phyloP scores from a whole-genome alignment of 129 eudicot species.

The Pulicaria dysenterica region DNA sequence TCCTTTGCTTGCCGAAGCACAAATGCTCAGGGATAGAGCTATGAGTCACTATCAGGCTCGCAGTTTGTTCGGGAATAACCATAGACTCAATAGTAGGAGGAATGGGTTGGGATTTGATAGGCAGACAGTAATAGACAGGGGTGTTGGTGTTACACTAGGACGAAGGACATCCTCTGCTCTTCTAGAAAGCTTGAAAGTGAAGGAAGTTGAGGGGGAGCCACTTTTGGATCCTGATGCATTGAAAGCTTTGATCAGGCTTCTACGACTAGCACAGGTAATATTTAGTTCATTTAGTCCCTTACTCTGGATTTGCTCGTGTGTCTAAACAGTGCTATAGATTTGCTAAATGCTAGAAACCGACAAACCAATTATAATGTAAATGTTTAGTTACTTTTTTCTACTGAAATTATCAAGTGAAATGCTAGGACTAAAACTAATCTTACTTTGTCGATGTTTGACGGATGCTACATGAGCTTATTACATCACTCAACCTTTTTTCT shows the following conservation, averaged over 20 bases:
- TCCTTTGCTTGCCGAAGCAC: slow-evolving; percentile 98
- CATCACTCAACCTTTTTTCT: too few relatives aligned
- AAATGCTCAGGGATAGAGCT: slow-evolving; percentile 98
- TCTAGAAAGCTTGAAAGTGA: slow-evolving; percentile 68
- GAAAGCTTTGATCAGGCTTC: slow-evolving; percentile 80
- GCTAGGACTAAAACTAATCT: too few relatives aligned
- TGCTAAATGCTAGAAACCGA: neutral
- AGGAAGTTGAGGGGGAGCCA: slow-evolving; percentile 96
- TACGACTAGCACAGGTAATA: slow-evolving; percentile 81
- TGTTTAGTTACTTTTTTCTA: neutral
- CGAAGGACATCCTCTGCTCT: slow-evolving; percentile 62
- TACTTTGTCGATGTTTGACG: too few relatives aligned
- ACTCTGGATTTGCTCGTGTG: too few relatives aligned
- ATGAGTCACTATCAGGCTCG: slow-evolving; percentile 99
- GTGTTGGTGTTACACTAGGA: slow-evolving; percentile 84
- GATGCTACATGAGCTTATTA: too few relatives aligned
- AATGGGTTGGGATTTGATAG: slow-evolving; percentile 85
- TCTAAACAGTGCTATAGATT: neutral
- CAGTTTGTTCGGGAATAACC: slow-evolving; percentile 85
- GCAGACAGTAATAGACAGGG: slow-evolving; percentile 84
- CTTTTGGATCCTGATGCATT: slow-evolving; percentile 86
- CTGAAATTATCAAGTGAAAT: too few relatives aligned
- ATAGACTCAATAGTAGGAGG: slow-evolving; percentile 67
- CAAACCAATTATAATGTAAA: neutral
- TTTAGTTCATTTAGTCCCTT: neutral